Percentiles rank a stretch among this genome's conserved stretches.
Evolutionary conservation across 306 rosid genomes (phyloP).

Genomic region (Ochetophila trinervis): DNA sequence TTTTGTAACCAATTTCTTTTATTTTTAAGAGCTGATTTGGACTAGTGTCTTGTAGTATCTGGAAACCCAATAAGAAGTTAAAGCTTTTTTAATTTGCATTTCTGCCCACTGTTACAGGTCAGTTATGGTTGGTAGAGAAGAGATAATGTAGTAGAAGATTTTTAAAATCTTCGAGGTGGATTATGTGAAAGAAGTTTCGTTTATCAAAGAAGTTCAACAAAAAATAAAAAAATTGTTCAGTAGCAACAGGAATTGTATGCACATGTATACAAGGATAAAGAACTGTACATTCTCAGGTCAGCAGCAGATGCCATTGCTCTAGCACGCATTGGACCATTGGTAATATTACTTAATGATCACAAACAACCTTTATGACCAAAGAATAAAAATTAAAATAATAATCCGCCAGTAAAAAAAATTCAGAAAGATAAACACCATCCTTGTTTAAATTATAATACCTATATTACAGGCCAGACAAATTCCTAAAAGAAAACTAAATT

Average conservation of each 20-base stretch:
- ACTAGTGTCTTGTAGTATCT: too few species aligned
- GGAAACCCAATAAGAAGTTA: too few species aligned
- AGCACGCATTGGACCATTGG: neutral
- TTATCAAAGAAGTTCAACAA: neutral
- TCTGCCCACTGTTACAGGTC: too few species aligned
- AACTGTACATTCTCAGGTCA: neutral
- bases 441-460: neutral
- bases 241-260: neutral
- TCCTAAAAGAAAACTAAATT: neutral
- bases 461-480: constrained; percentile 2
- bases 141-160: too few species aligned
- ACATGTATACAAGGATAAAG: neutral
- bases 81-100: too few species aligned
- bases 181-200: neutral
- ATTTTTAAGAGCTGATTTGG: too few species aligned
- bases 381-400: neutral
- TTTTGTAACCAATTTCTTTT: too few species aligned
- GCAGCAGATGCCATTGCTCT: too few species aligned
- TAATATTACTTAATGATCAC: neutral
- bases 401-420: neutral
- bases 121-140: too few species aligned
- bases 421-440: neutral
- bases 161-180: neutral
- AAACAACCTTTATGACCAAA: neutral
- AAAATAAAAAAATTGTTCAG: neutral